Evolutionary conservation across 75 land plant species (phyloP).

Genomic region (Sequoiadendron giganteum): DNA sequence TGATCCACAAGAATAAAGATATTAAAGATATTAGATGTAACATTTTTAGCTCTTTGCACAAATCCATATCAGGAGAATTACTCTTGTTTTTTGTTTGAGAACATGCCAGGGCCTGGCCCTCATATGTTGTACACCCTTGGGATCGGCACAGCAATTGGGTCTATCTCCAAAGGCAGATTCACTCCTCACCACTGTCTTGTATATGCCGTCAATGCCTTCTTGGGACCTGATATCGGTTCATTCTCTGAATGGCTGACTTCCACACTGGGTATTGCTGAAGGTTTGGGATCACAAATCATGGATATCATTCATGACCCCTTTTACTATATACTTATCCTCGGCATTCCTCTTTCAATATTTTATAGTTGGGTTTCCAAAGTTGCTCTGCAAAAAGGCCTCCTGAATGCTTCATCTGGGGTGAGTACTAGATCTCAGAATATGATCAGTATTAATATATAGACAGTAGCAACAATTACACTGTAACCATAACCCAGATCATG

Average conservation of each 20-base stretch:
- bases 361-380: constrained; percentile 50
- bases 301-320: constrained; percentile 61
- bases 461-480: background rate
- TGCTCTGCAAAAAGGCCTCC: constrained; percentile 38
- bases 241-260: constrained; percentile 68
- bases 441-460: background rate
- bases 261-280: constrained; percentile 18
- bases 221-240: constrained; percentile 83
- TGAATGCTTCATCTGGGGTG: constrained; percentile 58
- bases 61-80: too few species aligned
- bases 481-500: background rate
- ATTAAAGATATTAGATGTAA: too few species aligned
- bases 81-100: background rate
- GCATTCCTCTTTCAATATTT: constrained; percentile 52
- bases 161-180: constrained; percentile 48
- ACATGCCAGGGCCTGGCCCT: constrained; percentile 86
- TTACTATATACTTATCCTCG: constrained; percentile 55
- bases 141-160: constrained; percentile 43
- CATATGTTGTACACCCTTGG: constrained; percentile 71
- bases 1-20: too few species aligned
- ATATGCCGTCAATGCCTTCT: constrained; percentile 72
- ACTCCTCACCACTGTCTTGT: constrained; percentile 66
- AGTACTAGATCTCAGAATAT: background rate
- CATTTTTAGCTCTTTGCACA: too few species aligned
- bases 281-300: constrained; percentile 34